Conservation (phyloP, 2,329 filamentous ascomycete genomes). For the Chrysoporthe deuterocubensis region DNA sequence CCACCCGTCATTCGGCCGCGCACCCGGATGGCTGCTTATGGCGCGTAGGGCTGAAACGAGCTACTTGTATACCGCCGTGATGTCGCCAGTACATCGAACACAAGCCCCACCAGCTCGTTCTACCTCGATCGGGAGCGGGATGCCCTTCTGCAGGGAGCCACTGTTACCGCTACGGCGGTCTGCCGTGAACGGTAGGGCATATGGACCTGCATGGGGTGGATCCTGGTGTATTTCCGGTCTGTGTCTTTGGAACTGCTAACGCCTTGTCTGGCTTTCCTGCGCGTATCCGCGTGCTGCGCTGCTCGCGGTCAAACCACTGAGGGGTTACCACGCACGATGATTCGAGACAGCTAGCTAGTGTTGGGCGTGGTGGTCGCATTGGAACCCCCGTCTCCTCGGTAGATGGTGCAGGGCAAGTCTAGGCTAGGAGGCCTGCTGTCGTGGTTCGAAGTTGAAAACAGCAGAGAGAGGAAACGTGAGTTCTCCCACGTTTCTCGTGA, state of each 20-base stretch:
- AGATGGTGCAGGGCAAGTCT: not conserved
- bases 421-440: slow-evolving; percentile 6
- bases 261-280: not conserved
- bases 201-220: not conserved
- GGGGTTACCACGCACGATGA: not conserved
- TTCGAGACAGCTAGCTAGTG: not conserved
- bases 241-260: slow-evolving; percentile 2
- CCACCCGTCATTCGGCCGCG: not conserved
- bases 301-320: not conserved
- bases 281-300: not conserved
- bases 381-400: not conserved
- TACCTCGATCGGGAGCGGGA: slow-evolving; percentile 7
- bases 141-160: not conserved
- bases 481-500: not conserved
- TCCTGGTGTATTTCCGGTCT: not conserved
- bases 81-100: not conserved
- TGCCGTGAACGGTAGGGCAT: no score
- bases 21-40: not conserved
- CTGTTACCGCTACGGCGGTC: not conserved
- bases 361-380: not conserved
- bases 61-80: not conserved
- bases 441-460: not conserved
- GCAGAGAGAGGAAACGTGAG: not conserved
- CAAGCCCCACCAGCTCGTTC: not conserved
- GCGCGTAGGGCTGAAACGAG: not conserved